Conservation (phyloP, 805 yeast species). For the Zygotorulaspora danielsina region DNA sequence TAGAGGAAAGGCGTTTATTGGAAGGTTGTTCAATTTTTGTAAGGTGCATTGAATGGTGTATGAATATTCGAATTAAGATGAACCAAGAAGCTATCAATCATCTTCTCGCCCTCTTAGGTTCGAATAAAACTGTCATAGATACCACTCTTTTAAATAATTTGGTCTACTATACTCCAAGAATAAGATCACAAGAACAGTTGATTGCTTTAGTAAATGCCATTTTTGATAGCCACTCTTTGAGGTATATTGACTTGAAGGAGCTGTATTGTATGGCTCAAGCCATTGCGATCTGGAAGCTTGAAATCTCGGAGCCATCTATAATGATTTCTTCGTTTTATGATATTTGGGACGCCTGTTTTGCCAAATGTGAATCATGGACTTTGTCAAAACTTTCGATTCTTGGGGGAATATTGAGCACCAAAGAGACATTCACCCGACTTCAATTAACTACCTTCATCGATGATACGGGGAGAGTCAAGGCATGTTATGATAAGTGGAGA, state of each 20-base stretch:
- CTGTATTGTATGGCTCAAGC: conserved; percentile 21
- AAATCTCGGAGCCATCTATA: conserved; percentile 32
- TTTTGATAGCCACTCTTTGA: conserved; percentile 15
- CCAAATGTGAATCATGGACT: conserved; percentile 21
- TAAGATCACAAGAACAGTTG: conserved; percentile 13
- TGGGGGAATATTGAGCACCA: conserved; percentile 26
- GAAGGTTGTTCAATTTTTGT: too few relatives aligned
- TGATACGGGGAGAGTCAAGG: conserved; percentile 18
- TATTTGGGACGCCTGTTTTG: conserved; percentile 22
- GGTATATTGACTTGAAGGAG: conserved; percentile 9
- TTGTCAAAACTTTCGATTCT: conserved; percentile 21
- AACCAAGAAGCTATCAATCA: conserved; percentile 8
- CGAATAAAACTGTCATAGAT: not conserved
- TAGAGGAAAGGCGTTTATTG: too few relatives aligned
- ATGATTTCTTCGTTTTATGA: conserved; percentile 21
- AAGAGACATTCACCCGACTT: conserved; percentile 14
- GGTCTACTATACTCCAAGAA: conserved; percentile 29
- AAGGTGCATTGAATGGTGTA: too few relatives aligned
- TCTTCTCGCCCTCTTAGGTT: conserved; percentile 8
- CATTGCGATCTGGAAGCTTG: conserved; percentile 29
- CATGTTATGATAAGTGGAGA: conserved; percentile 23
- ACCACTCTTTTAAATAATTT: conserved; percentile 23
- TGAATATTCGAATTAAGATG: too few relatives aligned
- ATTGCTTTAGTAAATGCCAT: conserved; percentile 13
- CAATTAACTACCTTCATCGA: conserved; percentile 25